phyloP scores from a whole-genome alignment of 176 grass and related monocot genomes.

The Secale cereale region DNA sequence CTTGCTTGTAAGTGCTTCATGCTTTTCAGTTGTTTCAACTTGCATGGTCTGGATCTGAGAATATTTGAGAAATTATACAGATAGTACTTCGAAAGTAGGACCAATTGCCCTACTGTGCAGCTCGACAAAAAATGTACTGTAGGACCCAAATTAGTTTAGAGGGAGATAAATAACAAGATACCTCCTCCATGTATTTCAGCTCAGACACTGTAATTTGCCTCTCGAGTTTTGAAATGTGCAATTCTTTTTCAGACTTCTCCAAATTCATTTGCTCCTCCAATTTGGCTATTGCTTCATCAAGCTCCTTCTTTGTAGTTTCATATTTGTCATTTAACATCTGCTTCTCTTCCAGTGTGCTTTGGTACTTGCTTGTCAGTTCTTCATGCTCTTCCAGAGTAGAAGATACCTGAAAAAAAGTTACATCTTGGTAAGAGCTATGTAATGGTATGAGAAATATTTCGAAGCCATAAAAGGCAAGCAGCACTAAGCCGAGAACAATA shows the following conservation, averaged over 20 bases:
- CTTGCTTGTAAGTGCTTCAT: constrained; percentile 51
- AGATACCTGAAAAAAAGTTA: constrained; percentile 40
- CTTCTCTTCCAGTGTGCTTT: constrained; percentile 59
- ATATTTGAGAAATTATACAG: constrained; percentile 19
- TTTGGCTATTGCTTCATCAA: constrained; percentile 53
- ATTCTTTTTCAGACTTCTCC: constrained; percentile 73
- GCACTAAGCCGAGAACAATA: background rate
- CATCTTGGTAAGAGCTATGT: constrained; percentile 3
- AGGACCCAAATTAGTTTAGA: background rate
- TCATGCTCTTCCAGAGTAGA: constrained; percentile 54
- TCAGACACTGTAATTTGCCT: constrained; percentile 75
- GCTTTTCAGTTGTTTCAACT: constrained; percentile 71
- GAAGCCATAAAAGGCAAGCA: background rate
- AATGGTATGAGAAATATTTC: background rate
- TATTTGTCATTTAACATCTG: constrained; percentile 58
- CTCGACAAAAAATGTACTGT: background rate
- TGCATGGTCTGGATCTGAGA: constrained; percentile 81
- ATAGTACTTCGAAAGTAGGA: constrained; percentile 21
- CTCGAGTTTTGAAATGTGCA: constrained; percentile 82
- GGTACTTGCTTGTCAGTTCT: constrained; percentile 37
- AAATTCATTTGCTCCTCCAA: constrained; percentile 70
- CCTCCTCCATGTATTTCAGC: constrained; percentile 86
- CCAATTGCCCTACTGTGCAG: background rate
- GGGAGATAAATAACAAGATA: constrained; percentile 37
- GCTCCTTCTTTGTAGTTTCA: constrained; percentile 60